Evolutionary conservation across 495 filamentous ascomycete species (phyloP).

Genomic region (Daldinia childiae): DNA sequence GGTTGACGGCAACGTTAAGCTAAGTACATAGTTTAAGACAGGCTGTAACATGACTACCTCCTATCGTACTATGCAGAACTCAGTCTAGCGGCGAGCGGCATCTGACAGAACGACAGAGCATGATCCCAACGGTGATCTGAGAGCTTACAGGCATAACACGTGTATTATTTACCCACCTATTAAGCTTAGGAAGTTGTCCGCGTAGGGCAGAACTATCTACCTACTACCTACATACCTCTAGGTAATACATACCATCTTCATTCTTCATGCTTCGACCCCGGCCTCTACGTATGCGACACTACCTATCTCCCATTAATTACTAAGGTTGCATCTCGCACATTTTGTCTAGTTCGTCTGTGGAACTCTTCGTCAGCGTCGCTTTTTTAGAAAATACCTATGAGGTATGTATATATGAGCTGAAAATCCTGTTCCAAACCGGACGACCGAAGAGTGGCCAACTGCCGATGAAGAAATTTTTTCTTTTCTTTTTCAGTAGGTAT

Average conservation of each 20-base stretch:
- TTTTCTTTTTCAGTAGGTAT: conserved; percentile 26
- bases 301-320: neutral
- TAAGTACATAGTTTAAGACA: neutral
- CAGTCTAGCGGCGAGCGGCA: too few relatives aligned
- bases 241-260: too few relatives aligned
- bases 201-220: neutral
- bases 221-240: too few relatives aligned
- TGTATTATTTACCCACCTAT: conserved; percentile 2
- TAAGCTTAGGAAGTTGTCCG: conserved; percentile 1
- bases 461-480: conserved; percentile 35
- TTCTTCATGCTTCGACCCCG: too few relatives aligned
- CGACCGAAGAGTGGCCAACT: conserved; percentile 12
- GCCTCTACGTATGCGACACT: neutral
- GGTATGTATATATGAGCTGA: neutral
- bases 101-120: neutral
- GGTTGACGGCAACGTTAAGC: conserved; percentile 5
- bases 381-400: too few relatives aligned
- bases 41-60: too few relatives aligned
- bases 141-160: conserved; percentile 5
- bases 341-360: neutral
- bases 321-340: neutral
- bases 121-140: conserved; percentile 6
- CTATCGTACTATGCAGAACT: too few relatives aligned
- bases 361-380: neutral
- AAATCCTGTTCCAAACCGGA: conserved; percentile 1